Evolutionary conservation across 768 basidiomycete species (phyloP).

Genomic region (Xerocomus brunneocitrinus): DNA sequence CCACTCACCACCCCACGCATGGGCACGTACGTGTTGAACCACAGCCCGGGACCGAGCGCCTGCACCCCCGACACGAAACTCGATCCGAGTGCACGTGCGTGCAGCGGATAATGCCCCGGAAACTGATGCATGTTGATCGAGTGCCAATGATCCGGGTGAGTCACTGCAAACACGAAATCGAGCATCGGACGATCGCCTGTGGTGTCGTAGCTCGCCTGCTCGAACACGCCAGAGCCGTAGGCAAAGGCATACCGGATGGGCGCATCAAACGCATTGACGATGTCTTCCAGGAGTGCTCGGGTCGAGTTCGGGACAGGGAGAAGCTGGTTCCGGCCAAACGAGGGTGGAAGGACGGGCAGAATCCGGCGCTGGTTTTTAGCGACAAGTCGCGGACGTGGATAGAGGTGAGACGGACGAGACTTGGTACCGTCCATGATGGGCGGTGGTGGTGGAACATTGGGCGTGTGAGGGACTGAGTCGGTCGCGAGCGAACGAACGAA

Average conservation of each 20-base stretch:
- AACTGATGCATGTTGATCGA: constrained; percentile 91
- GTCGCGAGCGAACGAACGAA: constrained; percentile 24
- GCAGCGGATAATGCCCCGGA: constrained; percentile 86
- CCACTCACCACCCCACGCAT: constrained; percentile 77
- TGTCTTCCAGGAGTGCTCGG: constrained; percentile 71
- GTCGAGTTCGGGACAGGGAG: constrained; percentile 76
- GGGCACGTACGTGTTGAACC: constrained; percentile 92
- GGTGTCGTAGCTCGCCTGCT: constrained; percentile 73
- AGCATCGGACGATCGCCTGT: constrained; percentile 65
- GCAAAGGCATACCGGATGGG: constrained; percentile 97
- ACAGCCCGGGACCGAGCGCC: constrained; percentile 77
- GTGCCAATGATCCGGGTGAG: constrained; percentile 90
- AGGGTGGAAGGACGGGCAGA: constrained; percentile 57
- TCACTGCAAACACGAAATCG: constrained; percentile 96
- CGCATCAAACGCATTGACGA: constrained; percentile 78
- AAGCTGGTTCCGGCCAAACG: constrained; percentile 79
- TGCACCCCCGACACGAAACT: constrained; percentile 78
- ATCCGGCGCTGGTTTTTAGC: constrained; percentile 23
- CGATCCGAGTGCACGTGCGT: constrained; percentile 80
- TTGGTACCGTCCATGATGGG: constrained; percentile 27
- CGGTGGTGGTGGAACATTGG: constrained; percentile 27
- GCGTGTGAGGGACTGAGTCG: constrained; percentile 25
- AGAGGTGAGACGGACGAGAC: constrained; percentile 34
- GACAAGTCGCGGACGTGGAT: constrained; percentile 40
- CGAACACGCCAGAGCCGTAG: constrained; percentile 94